These are phyloP conservation scores for Baorangia bicolor DNA, from an alignment of 768 basidiomycete genomes.

Conservation along the genomic window DNA sequence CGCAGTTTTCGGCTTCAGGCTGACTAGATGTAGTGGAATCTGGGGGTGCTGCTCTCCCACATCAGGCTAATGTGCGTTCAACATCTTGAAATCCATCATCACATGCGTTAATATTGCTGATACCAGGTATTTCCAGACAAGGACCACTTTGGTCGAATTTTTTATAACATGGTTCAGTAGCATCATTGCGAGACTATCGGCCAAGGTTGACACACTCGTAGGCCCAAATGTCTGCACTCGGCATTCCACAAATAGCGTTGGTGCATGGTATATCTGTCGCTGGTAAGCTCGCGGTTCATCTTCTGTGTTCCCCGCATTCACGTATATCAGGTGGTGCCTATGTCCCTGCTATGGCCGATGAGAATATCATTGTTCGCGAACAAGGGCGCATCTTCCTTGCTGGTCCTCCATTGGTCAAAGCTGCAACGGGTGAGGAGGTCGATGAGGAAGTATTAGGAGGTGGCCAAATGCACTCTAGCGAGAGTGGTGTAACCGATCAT, in stretches of 20 bases:
- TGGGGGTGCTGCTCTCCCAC: conserved; percentile 88
- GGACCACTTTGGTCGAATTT: conserved; percentile 94
- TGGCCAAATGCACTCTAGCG: conserved; percentile 86
- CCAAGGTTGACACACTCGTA: conserved; percentile 31
- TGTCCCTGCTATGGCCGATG: conserved; percentile 96
- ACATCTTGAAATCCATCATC: not conserved
- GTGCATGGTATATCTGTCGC: conserved; percentile 96
- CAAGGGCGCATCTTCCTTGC: conserved; percentile 95
- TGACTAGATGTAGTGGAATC: conserved; percentile 68
- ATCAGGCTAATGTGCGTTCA: conserved; percentile 71
- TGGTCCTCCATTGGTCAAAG: conserved; percentile 92
- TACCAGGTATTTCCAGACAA: conserved; percentile 84
- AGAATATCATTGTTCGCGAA: conserved; percentile 86
- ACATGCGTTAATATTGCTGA: not conserved
- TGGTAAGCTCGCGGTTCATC: conserved; percentile 37
- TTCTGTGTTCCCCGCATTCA: conserved; percentile 2
- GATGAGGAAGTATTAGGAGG: conserved; percentile 93
- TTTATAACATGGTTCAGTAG: conserved; percentile 84
- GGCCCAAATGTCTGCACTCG: conserved; percentile 91
- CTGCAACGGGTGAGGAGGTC: conserved; percentile 90
- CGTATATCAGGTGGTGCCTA: conserved; percentile 72
- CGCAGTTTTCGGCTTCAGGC: not conserved
- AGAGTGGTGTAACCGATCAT: conserved; percentile 90
- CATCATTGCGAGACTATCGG: not conserved
- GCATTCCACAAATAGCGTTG: conserved; percentile 88